Conservation (phyloP, 495 filamentous ascomycete genomes). For the Xylaria longipes region DNA sequence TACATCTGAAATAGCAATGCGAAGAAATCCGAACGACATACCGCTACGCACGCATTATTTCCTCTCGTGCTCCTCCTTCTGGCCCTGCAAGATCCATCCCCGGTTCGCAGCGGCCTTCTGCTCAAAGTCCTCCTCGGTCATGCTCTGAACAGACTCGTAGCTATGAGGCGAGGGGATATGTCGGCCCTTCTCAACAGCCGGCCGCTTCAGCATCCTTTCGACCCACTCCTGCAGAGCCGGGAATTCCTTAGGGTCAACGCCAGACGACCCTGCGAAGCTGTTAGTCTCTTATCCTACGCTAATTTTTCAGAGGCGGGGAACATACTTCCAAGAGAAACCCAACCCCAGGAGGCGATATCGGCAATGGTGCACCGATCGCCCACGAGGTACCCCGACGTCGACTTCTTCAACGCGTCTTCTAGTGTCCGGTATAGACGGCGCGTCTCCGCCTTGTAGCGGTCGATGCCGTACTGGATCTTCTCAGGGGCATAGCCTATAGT, state of each 20-base stretch:
- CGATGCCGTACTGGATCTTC: conserved; percentile 83
- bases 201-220: conserved; percentile 65
- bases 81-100: conserved; percentile 69
- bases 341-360: conserved; percentile 83
- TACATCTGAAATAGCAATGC: background rate
- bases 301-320: background rate
- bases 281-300: conserved; percentile 4
- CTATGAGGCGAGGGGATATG: conserved; percentile 75
- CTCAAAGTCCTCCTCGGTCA: conserved; percentile 56
- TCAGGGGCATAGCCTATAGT: conserved; percentile 75
- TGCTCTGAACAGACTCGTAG: conserved; percentile 57
- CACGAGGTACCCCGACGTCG: conserved; percentile 72
- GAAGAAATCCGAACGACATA: background rate
- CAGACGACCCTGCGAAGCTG: conserved; percentile 65
- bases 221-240: conserved; percentile 72
- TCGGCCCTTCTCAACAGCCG: conserved; percentile 76
- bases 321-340: conserved; percentile 61
- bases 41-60: background rate
- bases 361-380: conserved; percentile 83
- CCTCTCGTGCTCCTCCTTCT: conserved; percentile 59
- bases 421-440: conserved; percentile 81
- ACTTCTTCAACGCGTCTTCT: conserved; percentile 71
- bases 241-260: conserved; percentile 78
- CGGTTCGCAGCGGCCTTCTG: conserved; percentile 54
- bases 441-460: conserved; percentile 83